phyloP scores from a whole-genome alignment of 148 eudicot genomes.

The Cornus suecica region DNA sequence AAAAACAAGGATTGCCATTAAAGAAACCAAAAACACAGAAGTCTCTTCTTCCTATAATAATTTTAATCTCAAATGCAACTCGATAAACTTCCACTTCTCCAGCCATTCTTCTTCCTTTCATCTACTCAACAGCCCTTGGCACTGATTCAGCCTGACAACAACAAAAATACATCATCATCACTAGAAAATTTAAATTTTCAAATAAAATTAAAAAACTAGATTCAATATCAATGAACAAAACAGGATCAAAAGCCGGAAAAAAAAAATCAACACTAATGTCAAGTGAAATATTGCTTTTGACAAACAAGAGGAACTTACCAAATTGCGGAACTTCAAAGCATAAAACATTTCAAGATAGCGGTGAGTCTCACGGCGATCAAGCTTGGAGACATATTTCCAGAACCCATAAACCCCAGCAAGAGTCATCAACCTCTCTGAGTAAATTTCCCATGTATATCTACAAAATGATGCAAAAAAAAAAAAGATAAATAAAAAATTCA shows the following conservation, averaged over 20 bases:
- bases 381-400: slow-evolving; percentile 94
- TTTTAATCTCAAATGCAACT: slow-evolving; percentile 38
- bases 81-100: slow-evolving; percentile 11
- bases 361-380: slow-evolving; percentile 85
- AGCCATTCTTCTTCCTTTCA: not conserved
- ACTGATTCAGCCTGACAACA: slow-evolving; percentile 78
- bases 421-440: slow-evolving; percentile 81
- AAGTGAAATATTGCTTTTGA: too few species aligned
- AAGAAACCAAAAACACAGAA: too few species aligned
- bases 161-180: not conserved
- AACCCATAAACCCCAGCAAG: slow-evolving; percentile 95
- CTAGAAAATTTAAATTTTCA: too few species aligned
- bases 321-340: slow-evolving; percentile 82
- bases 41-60: too few species aligned
- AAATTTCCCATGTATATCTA: slow-evolving; percentile 96
- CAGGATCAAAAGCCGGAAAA: too few species aligned
- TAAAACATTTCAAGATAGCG: slow-evolving; percentile 98
- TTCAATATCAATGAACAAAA: too few species aligned
- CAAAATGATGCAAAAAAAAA: not conserved
- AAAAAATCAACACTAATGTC: too few species aligned
- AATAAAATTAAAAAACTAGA: too few species aligned
- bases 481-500: not conserved
- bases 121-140: slow-evolving; percentile 69
- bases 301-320: slow-evolving; percentile 56
- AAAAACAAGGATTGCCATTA: not conserved